Percentiles rank a stretch among this genome's conserved stretches.
phyloP scores from a whole-genome alignment of 2,329 filamentous ascomycete genomes.

The Arthrobotrys pseudoclavata region DNA sequence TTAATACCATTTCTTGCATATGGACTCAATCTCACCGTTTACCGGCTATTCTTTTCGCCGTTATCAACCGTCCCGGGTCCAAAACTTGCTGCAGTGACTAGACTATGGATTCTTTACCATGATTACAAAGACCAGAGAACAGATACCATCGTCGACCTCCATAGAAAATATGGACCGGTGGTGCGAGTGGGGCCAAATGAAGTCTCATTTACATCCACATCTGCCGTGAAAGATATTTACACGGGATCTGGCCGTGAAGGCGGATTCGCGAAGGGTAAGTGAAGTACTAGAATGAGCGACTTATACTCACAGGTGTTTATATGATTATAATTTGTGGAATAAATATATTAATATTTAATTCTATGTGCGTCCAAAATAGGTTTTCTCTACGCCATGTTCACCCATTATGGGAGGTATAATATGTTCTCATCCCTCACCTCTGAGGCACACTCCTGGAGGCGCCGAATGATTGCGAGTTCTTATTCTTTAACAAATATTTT shows the following conservation, averaged over 20 bases:
- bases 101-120: conserved; percentile 54
- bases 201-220: conserved; percentile 72
- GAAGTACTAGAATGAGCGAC: not conserved
- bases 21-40: conserved; percentile 27
- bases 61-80: conserved; percentile 48
- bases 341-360: conserved; percentile 14
- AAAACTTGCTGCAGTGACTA: conserved; percentile 34
- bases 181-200: conserved; percentile 74
- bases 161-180: conserved; percentile 72
- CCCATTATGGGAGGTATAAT: conserved; percentile 60
- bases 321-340: conserved; percentile 35
- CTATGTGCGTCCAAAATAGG: not conserved
- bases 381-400: conserved; percentile 55
- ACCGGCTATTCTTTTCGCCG: conserved; percentile 51
- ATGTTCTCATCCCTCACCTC: conserved; percentile 56
- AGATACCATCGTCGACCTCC: conserved; percentile 63
- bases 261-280: conserved; percentile 49
- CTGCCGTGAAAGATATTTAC: conserved; percentile 75
- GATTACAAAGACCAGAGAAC: conserved; percentile 52
- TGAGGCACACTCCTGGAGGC: conserved; percentile 60
- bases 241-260: conserved; percentile 49
- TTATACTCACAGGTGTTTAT: not conserved
- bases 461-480: conserved; percentile 57
- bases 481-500: conserved; percentile 59
- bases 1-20: conserved; percentile 6